These are phyloP conservation scores for Pythium coloratum DNA, from an alignment of 352 stramenopile species.

Conservation along the genomic window DNA sequence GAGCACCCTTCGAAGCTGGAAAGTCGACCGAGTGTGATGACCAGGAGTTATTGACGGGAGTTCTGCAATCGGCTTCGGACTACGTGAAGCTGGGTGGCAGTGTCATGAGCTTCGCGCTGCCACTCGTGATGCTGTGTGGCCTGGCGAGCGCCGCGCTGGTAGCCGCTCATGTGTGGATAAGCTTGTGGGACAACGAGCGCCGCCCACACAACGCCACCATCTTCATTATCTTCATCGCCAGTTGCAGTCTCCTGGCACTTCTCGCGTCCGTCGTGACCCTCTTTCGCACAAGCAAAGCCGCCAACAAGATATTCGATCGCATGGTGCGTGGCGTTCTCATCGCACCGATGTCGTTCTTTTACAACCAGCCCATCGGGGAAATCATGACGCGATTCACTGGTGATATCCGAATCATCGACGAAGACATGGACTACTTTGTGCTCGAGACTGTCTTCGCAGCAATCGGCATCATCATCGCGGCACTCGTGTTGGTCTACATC, in stretches of 20 bases:
- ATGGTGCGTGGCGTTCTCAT: conserved; percentile 23
- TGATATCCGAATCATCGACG: conserved; percentile 18
- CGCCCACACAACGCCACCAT: no score
- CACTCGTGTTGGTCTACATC: conserved; percentile 21
- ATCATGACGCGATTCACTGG: conserved; percentile 44
- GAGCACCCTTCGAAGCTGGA: no score
- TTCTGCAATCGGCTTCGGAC: no score
- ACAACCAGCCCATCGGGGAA: conserved; percentile 31
- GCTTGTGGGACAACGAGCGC: conserved; percentile 7
- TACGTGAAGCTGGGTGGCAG: not conserved
- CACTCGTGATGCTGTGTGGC: no score
- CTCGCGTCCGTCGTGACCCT: no score
- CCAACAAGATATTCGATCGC: conserved; percentile 8
- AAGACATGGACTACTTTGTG: no score
- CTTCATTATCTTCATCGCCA: not conserved
- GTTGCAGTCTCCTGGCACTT: not conserved
- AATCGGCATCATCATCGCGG: conserved; percentile 28
- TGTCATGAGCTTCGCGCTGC: not conserved
- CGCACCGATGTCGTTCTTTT: conserved; percentile 40
- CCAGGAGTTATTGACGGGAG: no score
- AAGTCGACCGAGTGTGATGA: no score
- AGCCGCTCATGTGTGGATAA: conserved; percentile 25
- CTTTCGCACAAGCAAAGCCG: conserved; percentile 14
- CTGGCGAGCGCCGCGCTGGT: not conserved
- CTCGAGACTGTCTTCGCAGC: conserved; percentile 4